phyloP scores from a whole-genome alignment of 1,284 basidiomycete species.

The Farysia itapuensis region DNA sequence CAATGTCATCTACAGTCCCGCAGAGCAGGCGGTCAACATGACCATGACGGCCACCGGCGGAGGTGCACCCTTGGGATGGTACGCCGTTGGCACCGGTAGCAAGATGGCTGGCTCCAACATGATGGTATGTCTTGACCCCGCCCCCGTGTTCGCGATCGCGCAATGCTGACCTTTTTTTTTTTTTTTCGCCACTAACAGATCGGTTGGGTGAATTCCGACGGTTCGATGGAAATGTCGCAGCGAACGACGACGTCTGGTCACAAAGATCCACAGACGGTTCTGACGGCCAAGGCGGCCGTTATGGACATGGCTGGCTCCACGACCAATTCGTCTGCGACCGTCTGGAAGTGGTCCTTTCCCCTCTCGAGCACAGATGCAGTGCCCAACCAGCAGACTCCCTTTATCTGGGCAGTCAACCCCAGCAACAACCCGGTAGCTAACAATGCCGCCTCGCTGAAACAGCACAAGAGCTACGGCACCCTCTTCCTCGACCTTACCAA shows the following conservation, averaged over 20 bases:
- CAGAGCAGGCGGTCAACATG: conserved; percentile 32
- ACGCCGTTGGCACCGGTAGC: conserved; percentile 27
- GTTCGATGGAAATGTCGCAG: conserved; percentile 68
- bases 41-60: conserved; percentile 36
- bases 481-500: conserved; percentile 45
- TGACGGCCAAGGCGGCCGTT: conserved; percentile 22
- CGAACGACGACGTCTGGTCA: conserved; percentile 64
- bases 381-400: conserved; percentile 15
- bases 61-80: conserved; percentile 34
- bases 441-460: conserved; percentile 10
- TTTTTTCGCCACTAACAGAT: conserved; percentile 58
- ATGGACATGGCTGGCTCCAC: conserved; percentile 11
- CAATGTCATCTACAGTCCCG: conserved; percentile 26
- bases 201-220: conserved; percentile 68
- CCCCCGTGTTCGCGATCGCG: too few relatives aligned
- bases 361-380: conserved; percentile 10
- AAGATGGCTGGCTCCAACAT: conserved; percentile 43
- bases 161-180: neutral
- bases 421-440: conserved; percentile 16
- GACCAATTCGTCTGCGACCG: conserved; percentile 31
- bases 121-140: conserved; percentile 46
- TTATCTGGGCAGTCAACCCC: conserved; percentile 47
- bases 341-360: conserved; percentile 37
- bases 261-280: conserved; percentile 64
- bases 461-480: conserved; percentile 30